These are phyloP conservation scores for Cyclotella kingstonii DNA, from an alignment of 108 stramenopile genomes.

Conservation along the genomic window DNA sequence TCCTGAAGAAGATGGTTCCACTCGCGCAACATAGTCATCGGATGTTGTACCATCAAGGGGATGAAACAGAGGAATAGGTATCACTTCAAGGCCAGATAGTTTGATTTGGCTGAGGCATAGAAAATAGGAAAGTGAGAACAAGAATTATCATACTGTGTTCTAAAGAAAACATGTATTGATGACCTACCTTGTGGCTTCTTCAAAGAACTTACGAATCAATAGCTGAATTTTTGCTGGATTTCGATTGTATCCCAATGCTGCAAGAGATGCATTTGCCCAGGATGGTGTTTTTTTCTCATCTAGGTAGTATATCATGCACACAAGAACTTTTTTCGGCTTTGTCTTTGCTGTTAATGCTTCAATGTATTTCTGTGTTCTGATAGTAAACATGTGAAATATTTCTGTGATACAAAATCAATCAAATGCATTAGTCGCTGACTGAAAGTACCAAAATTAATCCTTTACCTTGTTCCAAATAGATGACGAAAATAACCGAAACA, in stretches of 20 bases:
- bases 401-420: background rate
- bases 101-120: constrained; percentile 29
- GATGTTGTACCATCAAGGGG: constrained; percentile 76
- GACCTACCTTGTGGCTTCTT: constrained; percentile 62
- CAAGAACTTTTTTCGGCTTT: constrained; percentile 77
- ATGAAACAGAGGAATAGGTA: constrained; percentile 76
- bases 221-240: constrained; percentile 70
- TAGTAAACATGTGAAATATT: background rate
- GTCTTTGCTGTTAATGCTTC: constrained; percentile 62
- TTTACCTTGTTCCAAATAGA: constrained; percentile 71
- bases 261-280: constrained; percentile 83
- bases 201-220: constrained; percentile 68
- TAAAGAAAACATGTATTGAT: background rate
- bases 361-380: constrained; percentile 66
- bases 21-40: constrained; percentile 83
- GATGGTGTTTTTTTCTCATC: constrained; percentile 70
- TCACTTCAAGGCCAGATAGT: constrained; percentile 66
- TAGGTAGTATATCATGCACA: constrained; percentile 90
- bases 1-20: constrained; percentile 83
- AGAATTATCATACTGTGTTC: background rate
- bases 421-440: background rate
- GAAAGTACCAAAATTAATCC: background rate
- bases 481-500: constrained; percentile 84
- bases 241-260: constrained; percentile 69
- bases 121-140: constrained; percentile 3